Evolutionary conservation across 2,329 filamentous ascomycete species (phyloP).

Genomic region (Aspergillus quadrilineatus): DNA sequence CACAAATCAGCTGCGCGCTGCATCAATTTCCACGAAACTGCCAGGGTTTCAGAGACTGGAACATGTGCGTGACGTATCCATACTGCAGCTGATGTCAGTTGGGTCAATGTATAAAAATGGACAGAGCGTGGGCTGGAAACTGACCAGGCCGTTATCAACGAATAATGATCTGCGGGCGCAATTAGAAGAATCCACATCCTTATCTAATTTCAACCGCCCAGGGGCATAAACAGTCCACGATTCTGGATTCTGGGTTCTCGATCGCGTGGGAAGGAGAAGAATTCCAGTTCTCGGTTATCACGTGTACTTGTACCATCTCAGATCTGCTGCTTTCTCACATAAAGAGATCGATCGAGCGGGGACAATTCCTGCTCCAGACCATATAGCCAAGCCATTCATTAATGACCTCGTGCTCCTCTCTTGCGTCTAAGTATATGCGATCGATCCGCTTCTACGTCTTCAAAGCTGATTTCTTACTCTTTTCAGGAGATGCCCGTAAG

Average conservation of each 20-base stretch:
- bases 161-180: slow-evolving; percentile 12
- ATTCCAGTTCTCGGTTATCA: neutral
- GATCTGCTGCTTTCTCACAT: too few relatives aligned
- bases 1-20: neutral
- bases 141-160: slow-evolving; percentile 2
- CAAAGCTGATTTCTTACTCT: too few relatives aligned
- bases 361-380: too few relatives aligned
- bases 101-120: neutral
- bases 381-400: too few relatives aligned
- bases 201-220: neutral
- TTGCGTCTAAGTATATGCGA: too few relatives aligned
- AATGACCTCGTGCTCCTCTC: too few relatives aligned
- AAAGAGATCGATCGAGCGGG: too few relatives aligned
- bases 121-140: neutral
- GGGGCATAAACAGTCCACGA: neutral
- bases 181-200: neutral
- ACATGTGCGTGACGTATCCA: neutral
- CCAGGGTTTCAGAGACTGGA: neutral
- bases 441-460: too few relatives aligned
- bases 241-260: neutral
- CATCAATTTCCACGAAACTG: neutral
- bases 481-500: too few relatives aligned
- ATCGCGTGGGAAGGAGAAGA: too few relatives aligned
- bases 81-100: neutral
- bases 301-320: neutral